phyloP scores from a whole-genome alignment of 2,329 filamentous ascomycete genomes.

The Botrytis aclada region DNA sequence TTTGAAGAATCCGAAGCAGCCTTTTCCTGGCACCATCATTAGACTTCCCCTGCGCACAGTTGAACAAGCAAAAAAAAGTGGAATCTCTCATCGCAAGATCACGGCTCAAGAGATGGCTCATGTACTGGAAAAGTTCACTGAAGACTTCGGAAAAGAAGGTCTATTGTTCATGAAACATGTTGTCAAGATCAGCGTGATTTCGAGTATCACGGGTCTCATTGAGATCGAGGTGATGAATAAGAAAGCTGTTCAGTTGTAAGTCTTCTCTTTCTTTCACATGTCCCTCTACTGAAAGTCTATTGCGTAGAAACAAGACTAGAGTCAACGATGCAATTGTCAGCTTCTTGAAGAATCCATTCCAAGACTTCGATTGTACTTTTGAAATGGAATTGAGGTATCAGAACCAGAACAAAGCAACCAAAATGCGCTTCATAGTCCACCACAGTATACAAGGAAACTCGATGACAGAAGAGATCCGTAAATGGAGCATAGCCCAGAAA shows the following conservation, averaged over 20 bases:
- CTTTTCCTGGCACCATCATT: slow-evolving; percentile 37
- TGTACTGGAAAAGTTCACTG: slow-evolving; percentile 32
- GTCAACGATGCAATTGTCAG: slow-evolving; percentile 26
- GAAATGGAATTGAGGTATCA: slow-evolving; percentile 19
- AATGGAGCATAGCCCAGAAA: slow-evolving; percentile 35
- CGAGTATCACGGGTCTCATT: slow-evolving; percentile 16
- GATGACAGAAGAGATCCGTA: slow-evolving; percentile 27
- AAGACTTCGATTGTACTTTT: slow-evolving; percentile 28
- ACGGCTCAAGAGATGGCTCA: slow-evolving; percentile 31
- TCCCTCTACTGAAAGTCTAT: background rate
- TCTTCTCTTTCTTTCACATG: background rate
- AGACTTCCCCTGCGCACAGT: slow-evolving; percentile 38
- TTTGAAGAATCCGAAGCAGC: slow-evolving; percentile 23
- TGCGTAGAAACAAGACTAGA: slow-evolving; percentile 25
- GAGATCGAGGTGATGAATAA: slow-evolving; percentile 24
- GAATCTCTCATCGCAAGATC: slow-evolving; percentile 33
- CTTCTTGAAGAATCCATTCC: slow-evolving; percentile 16
- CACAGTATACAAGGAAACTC: slow-evolving; percentile 32
- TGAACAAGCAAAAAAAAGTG: slow-evolving; percentile 31
- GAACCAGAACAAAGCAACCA: slow-evolving; percentile 1
- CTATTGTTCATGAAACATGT: slow-evolving; percentile 38
- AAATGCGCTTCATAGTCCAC: slow-evolving; percentile 32
- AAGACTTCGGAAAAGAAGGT: slow-evolving; percentile 34
- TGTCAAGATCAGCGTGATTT: slow-evolving; percentile 28
- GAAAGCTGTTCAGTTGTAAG: slow-evolving; percentile 26